These are phyloP conservation scores for Phialophora macrospora DNA, from an alignment of 2,329 filamentous ascomycete genomes.

Conservation along the genomic window DNA sequence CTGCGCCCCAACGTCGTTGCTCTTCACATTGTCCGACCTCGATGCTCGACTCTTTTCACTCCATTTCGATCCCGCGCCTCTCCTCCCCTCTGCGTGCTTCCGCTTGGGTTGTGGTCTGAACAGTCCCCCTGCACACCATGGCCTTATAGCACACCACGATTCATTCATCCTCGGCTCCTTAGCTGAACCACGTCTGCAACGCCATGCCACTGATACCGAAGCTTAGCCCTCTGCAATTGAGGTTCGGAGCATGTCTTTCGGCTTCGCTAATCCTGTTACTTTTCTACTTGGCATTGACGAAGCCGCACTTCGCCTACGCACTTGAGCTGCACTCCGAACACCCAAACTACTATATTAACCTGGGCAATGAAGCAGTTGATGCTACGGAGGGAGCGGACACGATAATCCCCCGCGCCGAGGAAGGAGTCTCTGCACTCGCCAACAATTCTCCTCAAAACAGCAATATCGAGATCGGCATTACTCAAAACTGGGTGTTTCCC, in stretches of 20 bases:
- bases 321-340: slow-evolving; percentile 57
- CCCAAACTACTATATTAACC: slow-evolving; percentile 55
- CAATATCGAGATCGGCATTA: slow-evolving; percentile 67
- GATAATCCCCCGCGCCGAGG: slow-evolving; percentile 60
- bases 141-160: slow-evolving; percentile 15
- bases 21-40: neutral
- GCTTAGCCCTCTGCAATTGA: slow-evolving; percentile 72
- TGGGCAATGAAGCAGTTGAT: slow-evolving; percentile 43
- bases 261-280: slow-evolving; percentile 64
- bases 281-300: slow-evolving; percentile 65
- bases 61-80: neutral
- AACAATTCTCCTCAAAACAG: slow-evolving; percentile 69
- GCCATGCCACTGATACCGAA: slow-evolving; percentile 51
- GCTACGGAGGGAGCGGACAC: slow-evolving; percentile 49
- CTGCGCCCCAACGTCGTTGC: neutral
- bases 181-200: neutral
- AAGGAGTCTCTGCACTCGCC: slow-evolving; percentile 55
- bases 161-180: neutral
- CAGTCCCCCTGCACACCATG: neutral
- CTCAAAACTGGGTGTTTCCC: slow-evolving; percentile 68
- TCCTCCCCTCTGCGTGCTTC: neutral
- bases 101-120: neutral
- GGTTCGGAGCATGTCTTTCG: slow-evolving; percentile 69
- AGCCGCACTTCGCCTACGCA: slow-evolving; percentile 66
- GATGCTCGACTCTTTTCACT: neutral